Evolutionary conservation across 2,329 filamentous ascomycete genomes (phyloP).

Genomic region (Periglandula ipomoeae): DNA sequence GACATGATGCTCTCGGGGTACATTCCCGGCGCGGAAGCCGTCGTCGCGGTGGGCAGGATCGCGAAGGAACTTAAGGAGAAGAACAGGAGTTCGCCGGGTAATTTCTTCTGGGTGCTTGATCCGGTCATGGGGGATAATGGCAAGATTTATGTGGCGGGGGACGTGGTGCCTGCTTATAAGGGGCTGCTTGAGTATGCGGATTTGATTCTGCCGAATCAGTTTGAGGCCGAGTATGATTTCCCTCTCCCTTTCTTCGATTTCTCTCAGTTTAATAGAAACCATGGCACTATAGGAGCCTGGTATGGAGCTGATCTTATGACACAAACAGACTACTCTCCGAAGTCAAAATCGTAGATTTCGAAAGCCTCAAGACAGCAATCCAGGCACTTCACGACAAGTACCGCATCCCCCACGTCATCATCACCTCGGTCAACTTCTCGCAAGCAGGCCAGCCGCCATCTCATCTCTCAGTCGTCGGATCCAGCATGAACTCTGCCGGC

Average conservation of each 20-base stretch:
- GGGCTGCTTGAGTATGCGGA: conserved; percentile 71
- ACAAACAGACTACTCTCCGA: conserved; percentile 65
- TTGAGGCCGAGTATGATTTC: conserved; percentile 74
- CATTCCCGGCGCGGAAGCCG: conserved; percentile 75
- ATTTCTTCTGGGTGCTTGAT: conserved; percentile 95
- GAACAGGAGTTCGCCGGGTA: conserved; percentile 52
- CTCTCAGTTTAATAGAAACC: no score
- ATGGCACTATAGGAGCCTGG: no score
- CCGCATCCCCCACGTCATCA: conserved; percentile 76
- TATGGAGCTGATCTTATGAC: no score
- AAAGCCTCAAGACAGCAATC: conserved; percentile 64
- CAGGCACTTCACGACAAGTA: conserved; percentile 67
- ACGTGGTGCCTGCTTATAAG: conserved; percentile 88
- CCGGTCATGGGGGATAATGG: conserved; percentile 98
- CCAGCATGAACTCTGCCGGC: conserved; percentile 54
- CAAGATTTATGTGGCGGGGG: conserved; percentile 79
- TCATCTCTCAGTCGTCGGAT: conserved; percentile 66
- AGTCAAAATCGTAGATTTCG: conserved; percentile 70
- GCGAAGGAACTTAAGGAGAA: conserved; percentile 68
- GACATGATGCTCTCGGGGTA: conserved; percentile 95
- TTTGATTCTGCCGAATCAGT: conserved; percentile 91
- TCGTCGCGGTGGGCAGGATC: conserved; percentile 77
- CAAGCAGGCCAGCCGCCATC: conserved; percentile 37
- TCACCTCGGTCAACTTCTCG: conserved; percentile 75
- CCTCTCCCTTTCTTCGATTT: neutral